Conservation (phyloP, 1,139 yeast species). For the Candida buenavistaensis region DNA sequence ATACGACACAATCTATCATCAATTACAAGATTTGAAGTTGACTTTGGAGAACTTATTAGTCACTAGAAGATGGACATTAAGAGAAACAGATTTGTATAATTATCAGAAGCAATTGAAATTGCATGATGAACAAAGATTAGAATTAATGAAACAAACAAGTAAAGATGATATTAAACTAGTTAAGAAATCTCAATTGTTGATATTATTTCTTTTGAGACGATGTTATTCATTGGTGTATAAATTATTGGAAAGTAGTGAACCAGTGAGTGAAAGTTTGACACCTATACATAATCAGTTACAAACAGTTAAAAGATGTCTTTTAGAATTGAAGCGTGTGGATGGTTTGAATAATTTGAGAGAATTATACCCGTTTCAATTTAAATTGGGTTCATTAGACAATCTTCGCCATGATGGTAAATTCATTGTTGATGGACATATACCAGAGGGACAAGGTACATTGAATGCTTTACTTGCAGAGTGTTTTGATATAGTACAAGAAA, state of each 20-base stretch:
- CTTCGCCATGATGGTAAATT: conserved; percentile 88
- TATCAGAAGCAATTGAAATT: conserved; percentile 73
- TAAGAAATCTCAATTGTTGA: conserved; percentile 55
- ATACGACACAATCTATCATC: conserved; percentile 26
- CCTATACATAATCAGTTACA: conserved; percentile 91
- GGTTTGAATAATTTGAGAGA: conserved; percentile 86
- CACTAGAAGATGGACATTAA: conserved; percentile 94
- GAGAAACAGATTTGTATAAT: conserved; percentile 88
- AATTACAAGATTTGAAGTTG: conserved; percentile 62
- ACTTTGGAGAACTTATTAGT: conserved; percentile 78
- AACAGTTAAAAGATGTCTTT: conserved; percentile 84
- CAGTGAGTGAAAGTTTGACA: conserved; percentile 89
- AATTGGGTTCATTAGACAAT: conserved; percentile 85
- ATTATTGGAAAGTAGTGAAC: conserved; percentile 87
- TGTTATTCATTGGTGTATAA: conserved; percentile 89
- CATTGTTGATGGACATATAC: conserved; percentile 80
- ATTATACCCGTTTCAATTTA: conserved; percentile 92
- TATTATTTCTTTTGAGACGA: conserved; percentile 79
- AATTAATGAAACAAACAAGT: conserved; percentile 15
- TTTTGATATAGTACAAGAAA: conserved; percentile 87
- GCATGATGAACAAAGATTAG: conserved; percentile 68
- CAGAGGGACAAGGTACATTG: conserved; percentile 95
- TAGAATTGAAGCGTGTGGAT: conserved; percentile 89
- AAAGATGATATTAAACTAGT: conserved; percentile 13
- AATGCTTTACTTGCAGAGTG: conserved; percentile 91